These are phyloP conservation scores for Fomitopsis serialis DNA, from an alignment of 768 basidiomycete genomes.

Conservation along the genomic window DNA sequence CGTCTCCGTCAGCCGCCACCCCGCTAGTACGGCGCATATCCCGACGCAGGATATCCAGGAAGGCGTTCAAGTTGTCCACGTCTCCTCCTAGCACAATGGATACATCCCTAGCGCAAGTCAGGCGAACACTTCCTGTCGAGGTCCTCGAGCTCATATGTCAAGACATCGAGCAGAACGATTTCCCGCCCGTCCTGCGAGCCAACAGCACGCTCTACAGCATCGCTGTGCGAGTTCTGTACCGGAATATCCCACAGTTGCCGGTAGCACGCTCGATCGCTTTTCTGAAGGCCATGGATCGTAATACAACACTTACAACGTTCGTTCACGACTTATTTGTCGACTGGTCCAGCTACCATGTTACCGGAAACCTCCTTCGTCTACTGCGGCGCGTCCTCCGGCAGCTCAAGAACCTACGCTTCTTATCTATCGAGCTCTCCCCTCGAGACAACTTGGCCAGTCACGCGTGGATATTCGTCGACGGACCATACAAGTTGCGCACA, in stretches of 20 bases:
- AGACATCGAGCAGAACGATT: conserved; percentile 21
- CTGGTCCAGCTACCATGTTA: conserved; percentile 31
- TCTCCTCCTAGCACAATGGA: too few species aligned
- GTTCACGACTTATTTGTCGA: conserved; percentile 46
- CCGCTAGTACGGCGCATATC: too few species aligned
- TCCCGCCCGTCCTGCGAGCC: conserved; percentile 20
- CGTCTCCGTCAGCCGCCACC: too few species aligned
- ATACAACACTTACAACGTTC: conserved; percentile 22
- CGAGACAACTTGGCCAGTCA: conserved; percentile 29
- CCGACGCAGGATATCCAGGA: too few species aligned
- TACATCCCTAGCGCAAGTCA: too few species aligned
- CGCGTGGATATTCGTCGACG: conserved; percentile 44
- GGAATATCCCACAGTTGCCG: conserved; percentile 28
- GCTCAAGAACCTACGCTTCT: conserved; percentile 33
- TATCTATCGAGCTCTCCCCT: conserved; percentile 45
- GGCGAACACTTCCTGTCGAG: conserved; percentile 28
- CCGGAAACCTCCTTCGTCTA: conserved; percentile 44
- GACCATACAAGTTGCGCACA: conserved; percentile 38
- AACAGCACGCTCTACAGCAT: conserved; percentile 20
- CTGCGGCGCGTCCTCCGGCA: conserved; percentile 38
- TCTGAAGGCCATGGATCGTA: conserved; percentile 35
- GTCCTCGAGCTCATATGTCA: conserved; percentile 29
- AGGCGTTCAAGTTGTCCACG: too few species aligned
- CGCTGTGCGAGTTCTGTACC: conserved; percentile 31
- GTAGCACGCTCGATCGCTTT: conserved; percentile 30